Base-by-base conservation (phyloP, 805 yeast genomes). In the Wickerhamiella slavikovae region DNA sequence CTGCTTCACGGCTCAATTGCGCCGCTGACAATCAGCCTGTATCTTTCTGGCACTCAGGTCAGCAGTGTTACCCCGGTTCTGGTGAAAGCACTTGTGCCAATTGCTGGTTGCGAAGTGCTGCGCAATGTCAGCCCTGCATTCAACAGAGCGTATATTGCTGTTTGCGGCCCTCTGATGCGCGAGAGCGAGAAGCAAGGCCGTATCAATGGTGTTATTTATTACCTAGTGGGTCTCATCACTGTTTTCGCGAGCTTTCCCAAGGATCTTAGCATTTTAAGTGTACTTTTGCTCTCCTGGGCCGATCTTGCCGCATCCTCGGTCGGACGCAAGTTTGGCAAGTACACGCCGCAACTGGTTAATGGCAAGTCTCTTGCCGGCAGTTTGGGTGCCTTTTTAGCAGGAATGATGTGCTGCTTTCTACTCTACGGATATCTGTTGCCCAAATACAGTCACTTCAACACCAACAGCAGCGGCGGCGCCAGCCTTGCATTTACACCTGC, bases 291-390 rank as follows among this genome's bases (percentile, higher is more conserved):
- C 37, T 77, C 94, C 45, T 89, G 96, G 96, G 82, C 93, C 4
- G 98, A 89, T 47, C 80, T 96, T 7, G 85, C 95, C 2, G 98
- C 98, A 2, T 79, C 94, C 3, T 79, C 94, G 0, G 54, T 83
- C 45, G 98, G 98, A 23, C 64, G 98, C 39, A 66, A 65, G 32
- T 85, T 56, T 49, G 96, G 96, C 6, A 64, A 75, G 43, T 62
- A 73, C 38, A 79, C 94, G 5, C 91, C 92, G 24, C 70, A 73
- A 44, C 51, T 85, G 14, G 62, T 74, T 5, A 59, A 64, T 36
- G 67, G 68, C 37, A 89, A 89, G 51, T 76, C 93, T 3, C 56
- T 89, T 27, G 93, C 94, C 1, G 98, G 98, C 0, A 73, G 89
- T 1, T 30, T 71, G 15, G 96, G 94, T 15, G 93, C 96, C 4